Percentiles rank a stretch among this genome's conserved stretches.
These are phyloP conservation scores for Aspergillus amoenus DNA, from an alignment of 2,329 filamentous ascomycete species.

Conservation along the genomic window DNA sequence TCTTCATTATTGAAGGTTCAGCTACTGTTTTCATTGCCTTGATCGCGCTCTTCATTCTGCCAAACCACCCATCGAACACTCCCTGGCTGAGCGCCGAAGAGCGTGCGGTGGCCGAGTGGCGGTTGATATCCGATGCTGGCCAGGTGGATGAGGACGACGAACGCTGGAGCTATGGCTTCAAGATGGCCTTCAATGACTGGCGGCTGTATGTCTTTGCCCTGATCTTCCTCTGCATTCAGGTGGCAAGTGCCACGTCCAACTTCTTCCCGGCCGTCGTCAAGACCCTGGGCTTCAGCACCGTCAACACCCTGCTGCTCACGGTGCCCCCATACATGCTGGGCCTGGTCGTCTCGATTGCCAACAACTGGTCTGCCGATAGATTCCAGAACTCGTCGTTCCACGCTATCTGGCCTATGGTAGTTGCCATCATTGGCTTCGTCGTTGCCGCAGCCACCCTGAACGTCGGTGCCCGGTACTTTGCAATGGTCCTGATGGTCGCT, in stretches of 20 bases:
- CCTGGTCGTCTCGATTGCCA: neutral
- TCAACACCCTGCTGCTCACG: neutral
- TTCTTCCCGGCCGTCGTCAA: constrained; percentile 1
- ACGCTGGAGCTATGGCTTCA: neutral
- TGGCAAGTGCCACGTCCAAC: constrained; percentile 3
- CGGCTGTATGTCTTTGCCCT: constrained; percentile 1
- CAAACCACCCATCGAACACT: neutral
- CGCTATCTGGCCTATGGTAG: neutral
- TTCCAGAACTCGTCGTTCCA: constrained; percentile 1
- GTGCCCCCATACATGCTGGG: neutral
- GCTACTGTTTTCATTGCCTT: neutral
- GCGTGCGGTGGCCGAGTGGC: neutral
- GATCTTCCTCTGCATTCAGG: constrained; percentile 1
- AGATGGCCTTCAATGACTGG: constrained; percentile 2
- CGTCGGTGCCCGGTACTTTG: neutral
- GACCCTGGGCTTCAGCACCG: neutral
- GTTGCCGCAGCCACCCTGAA: neutral
- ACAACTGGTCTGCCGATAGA: constrained; percentile 1
- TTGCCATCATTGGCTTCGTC: neutral
- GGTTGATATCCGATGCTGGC: neutral
- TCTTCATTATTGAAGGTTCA: constrained; percentile 1
- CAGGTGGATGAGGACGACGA: constrained; percentile 2
- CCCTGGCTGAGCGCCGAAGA: neutral
- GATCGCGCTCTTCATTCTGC: neutral
- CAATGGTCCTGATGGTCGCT: constrained; percentile 1